Percentiles rank a stretch among this genome's conserved stretches.
These are phyloP conservation scores for Maudiozyma barnettii DNA, from an alignment of 805 yeast species.

Conservation along the genomic window DNA sequence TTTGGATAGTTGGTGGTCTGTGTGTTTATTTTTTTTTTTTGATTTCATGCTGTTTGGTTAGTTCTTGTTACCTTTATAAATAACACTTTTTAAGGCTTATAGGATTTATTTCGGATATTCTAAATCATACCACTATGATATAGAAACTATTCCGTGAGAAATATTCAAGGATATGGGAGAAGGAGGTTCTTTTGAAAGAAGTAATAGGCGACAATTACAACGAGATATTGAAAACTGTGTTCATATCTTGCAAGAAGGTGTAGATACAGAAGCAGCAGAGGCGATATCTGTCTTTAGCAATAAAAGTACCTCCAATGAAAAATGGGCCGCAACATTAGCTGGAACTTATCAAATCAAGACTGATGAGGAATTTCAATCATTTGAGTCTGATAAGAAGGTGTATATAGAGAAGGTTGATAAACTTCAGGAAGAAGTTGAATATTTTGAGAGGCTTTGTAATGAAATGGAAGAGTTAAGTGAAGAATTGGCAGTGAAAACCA, in stretches of 20 bases:
- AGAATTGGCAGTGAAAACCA: slow-evolving; percentile 41
- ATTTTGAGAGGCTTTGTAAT: slow-evolving; percentile 37
- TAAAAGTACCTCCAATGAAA: slow-evolving; percentile 16
- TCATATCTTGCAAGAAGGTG: slow-evolving; percentile 17
- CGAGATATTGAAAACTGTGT: slow-evolving; percentile 17
- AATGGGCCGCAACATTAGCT: slow-evolving; percentile 17
- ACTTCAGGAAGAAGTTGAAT: slow-evolving; percentile 31
- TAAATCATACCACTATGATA: too few species aligned
- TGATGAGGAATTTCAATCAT: slow-evolving; percentile 19
- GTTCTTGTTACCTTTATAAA: too few species aligned
- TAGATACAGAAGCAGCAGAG: slow-evolving; percentile 22
- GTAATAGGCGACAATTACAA: slow-evolving; percentile 6
- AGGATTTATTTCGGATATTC: too few species aligned
- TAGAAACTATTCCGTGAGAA: too few species aligned
- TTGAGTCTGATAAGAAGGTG: slow-evolving; percentile 24
- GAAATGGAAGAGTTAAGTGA: slow-evolving; percentile 57
- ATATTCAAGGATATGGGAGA: neutral
- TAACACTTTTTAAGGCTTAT: too few species aligned
- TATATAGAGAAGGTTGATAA: slow-evolving; percentile 15
- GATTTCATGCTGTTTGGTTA: too few species aligned
- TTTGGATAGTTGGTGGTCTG: neutral
- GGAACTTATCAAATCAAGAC: slow-evolving; percentile 14
- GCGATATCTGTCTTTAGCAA: slow-evolving; percentile 20
- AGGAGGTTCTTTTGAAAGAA: neutral
- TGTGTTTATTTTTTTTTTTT: too few species aligned